These are phyloP conservation scores for Penicillium sp. DNA, from an alignment of 2,329 filamentous ascomycete genomes.

Conservation along the genomic window DNA sequence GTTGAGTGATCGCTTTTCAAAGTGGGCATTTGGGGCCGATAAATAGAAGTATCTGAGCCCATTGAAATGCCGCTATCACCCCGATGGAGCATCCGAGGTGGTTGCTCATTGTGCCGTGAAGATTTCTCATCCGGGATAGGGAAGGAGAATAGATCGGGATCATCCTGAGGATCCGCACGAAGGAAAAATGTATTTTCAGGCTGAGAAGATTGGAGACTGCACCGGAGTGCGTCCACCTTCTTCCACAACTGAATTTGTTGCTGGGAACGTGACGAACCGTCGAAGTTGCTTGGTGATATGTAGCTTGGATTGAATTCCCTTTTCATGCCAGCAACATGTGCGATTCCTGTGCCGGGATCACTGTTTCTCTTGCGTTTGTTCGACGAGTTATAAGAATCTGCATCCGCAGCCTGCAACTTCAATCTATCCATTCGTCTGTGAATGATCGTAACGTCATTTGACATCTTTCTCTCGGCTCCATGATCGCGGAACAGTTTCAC, in stretches of 20 bases:
- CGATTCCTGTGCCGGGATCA: background rate
- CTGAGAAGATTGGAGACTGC: background rate
- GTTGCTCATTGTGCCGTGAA: no score
- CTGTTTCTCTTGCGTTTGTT: background rate
- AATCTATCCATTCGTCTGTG: conserved; percentile 4
- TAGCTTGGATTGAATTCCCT: no score
- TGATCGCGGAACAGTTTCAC: conserved; percentile 93
- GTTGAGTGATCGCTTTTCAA: background rate
- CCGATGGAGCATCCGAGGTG: no score
- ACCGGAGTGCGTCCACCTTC: background rate
- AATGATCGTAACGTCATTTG: conserved; percentile 3
- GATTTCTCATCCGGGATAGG: no score
- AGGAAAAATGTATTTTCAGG: background rate
- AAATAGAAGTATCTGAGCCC: no score
- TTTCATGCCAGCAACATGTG: background rate
- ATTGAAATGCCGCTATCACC: no score
- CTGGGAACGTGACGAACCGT: background rate
- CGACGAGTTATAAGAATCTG: background rate
- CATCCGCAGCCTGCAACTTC: background rate
- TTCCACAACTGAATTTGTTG: background rate
- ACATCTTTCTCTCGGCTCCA: conserved; percentile 75
- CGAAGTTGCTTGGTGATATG: no score
- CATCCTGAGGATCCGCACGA: background rate
- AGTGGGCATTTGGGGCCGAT: no score
- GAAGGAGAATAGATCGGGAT: background rate